phyloP scores from a whole-genome alignment of 345 rosid species.

The Ceriops zippeliana region DNA sequence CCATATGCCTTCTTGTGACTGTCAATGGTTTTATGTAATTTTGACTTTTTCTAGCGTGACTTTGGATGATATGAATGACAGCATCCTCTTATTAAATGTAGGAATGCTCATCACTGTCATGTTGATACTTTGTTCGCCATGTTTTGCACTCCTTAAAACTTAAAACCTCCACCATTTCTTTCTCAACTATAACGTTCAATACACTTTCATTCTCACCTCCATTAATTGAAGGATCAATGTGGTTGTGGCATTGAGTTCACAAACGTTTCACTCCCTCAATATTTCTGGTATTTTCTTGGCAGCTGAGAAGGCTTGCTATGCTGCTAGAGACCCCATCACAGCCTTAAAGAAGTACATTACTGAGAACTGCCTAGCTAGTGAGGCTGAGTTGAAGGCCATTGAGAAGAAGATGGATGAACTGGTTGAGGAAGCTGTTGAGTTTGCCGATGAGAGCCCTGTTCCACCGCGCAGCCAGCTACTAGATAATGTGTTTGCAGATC shows the following conservation, averaged over 20 bases:
- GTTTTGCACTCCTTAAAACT: not conserved
- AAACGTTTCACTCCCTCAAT: slow-evolving; percentile 2
- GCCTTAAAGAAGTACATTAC: slow-evolving; percentile 61
- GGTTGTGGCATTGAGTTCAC: not conserved
- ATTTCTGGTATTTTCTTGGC: slow-evolving; percentile 25
- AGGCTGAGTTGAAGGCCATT: slow-evolving; percentile 63
- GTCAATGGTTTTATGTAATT: not conserved
- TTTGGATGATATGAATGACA: slow-evolving; percentile 4
- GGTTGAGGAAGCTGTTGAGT: slow-evolving; percentile 74
- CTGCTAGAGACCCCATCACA: slow-evolving; percentile 76
- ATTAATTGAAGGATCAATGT: not conserved
- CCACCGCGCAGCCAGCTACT: slow-evolving; percentile 75
- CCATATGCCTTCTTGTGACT: not conserved
- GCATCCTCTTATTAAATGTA: not conserved
- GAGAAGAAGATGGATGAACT: slow-evolving; percentile 74
- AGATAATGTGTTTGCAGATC: slow-evolving; percentile 82
- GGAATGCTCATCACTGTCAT: not conserved
- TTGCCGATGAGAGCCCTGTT: slow-evolving; percentile 66
- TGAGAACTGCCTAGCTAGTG: slow-evolving; percentile 60
- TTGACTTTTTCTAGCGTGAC: not conserved
- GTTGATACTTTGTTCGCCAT: not conserved
- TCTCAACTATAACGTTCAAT: not conserved
- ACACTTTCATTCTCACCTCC: no score
- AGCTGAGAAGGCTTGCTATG: slow-evolving; percentile 76
- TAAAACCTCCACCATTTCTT: not conserved